Percentiles rank a stretch among this genome's conserved stretches.
Conservation (phyloP, 1,284 basidiomycete species). For the Gomphus sp. region DNA sequence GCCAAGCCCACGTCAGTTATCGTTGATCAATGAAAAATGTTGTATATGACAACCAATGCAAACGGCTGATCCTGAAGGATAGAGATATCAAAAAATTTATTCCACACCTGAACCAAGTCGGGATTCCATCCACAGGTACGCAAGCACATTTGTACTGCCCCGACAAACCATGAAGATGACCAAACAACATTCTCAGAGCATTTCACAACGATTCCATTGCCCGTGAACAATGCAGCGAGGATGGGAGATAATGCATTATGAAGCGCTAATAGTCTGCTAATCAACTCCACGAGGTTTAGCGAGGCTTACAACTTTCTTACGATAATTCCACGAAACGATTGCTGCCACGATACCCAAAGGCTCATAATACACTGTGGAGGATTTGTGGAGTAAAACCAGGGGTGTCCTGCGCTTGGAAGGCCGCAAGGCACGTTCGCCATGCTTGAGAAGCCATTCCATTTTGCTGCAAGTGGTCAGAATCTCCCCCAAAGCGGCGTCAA, state of each 20-base stretch:
- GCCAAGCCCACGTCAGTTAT: background rate
- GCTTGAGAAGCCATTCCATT: slow-evolving; percentile 76
- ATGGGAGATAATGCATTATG: slow-evolving; percentile 95
- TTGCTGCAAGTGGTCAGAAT: slow-evolving; percentile 76
- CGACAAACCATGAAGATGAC: slow-evolving; percentile 78
- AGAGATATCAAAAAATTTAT: background rate
- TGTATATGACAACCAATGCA: background rate
- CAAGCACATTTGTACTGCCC: slow-evolving; percentile 68
- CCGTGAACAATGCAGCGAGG: slow-evolving; percentile 81
- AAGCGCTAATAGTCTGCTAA: slow-evolving; percentile 43
- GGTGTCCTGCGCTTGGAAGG: slow-evolving; percentile 68
- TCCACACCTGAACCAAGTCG: slow-evolving; percentile 67
- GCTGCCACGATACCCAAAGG: slow-evolving; percentile 92
- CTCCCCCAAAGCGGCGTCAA: slow-evolving; percentile 42
- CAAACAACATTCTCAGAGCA: slow-evolving; percentile 90
- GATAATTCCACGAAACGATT: slow-evolving; percentile 93
- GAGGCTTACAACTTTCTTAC: slow-evolving; percentile 30
- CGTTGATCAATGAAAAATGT: slow-evolving; percentile 1
- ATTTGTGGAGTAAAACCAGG: slow-evolving; percentile 81
- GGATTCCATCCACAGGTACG: slow-evolving; percentile 68
- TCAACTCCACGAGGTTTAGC: background rate
- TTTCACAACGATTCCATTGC: slow-evolving; percentile 88
- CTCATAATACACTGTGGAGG: slow-evolving; percentile 75
- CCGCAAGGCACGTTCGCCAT: slow-evolving; percentile 67
- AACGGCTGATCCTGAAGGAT: background rate